A percentile compares a stretch with the other conserved stretches of the same genome.
Evolutionary conservation across 306 rosid genomes (phyloP).

Genomic region (Senna tora): DNA sequence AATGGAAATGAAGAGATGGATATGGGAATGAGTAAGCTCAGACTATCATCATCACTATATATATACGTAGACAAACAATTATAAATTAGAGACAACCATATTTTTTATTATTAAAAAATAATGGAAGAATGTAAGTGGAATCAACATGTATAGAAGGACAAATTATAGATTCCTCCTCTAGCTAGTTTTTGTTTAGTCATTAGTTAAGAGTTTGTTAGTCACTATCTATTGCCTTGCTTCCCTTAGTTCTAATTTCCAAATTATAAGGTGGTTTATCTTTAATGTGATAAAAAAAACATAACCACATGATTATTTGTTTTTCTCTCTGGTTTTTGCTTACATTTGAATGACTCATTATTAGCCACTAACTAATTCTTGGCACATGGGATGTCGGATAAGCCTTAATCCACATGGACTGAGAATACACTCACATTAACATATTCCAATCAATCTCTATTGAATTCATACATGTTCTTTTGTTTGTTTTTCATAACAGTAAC

Average conservation of each 20-base stretch:
- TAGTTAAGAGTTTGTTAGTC: no score
- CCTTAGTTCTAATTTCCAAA: neutral
- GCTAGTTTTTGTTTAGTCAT: no score
- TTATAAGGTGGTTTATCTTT: conserved; percentile 3
- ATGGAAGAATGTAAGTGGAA: neutral
- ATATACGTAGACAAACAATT: conserved; percentile 33
- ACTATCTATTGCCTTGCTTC: neutral
- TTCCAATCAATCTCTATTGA: neutral
- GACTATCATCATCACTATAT: conserved; percentile 25
- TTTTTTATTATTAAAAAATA: neutral
- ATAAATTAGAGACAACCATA: neutral
- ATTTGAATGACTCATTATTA: neutral
- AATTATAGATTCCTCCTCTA: neutral
- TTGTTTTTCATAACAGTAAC: no score
- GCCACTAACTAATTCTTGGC: neutral
- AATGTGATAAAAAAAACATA: neutral
- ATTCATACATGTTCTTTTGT: neutral
- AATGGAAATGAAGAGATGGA: conserved; percentile 5
- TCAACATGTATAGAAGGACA: neutral
- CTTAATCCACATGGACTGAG: neutral
- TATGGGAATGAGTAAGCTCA: neutral
- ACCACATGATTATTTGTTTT: neutral
- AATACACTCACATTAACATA: neutral
- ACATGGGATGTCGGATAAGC: conserved; percentile 1
- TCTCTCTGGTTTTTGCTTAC: neutral